Evolutionary conservation across 495 filamentous ascomycete genomes (phyloP), one percentile per base, ranked within the genome.

Genomic region (Aspergillus wentii): DNA sequence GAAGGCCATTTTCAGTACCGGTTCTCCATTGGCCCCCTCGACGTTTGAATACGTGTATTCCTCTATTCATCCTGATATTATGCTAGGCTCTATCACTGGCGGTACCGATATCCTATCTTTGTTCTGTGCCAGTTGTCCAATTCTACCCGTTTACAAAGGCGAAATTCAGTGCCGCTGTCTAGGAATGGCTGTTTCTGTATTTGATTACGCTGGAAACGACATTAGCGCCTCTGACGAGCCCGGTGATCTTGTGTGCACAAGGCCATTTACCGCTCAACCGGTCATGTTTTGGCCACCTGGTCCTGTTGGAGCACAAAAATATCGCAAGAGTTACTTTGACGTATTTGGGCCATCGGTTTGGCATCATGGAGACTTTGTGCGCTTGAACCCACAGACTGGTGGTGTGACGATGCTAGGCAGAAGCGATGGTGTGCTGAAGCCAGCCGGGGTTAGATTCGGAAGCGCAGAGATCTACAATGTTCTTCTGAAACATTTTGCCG

Each of bases 331-430:
- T 48, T 98, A 98, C 59, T 98, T 98, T 48, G 85, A 90, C 38
- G 74, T 76, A 9, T 95, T 95, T 50, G 71, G 68, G 6, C 55
- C 64, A 10, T 49, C 69, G 1, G 64, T 94, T 17, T 97, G 91
- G 92, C 88, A 95, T 57, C 92, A 98, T 54, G 92, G 92, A 3
- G 92, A 98, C 56, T 96, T 95, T 51, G 76, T 95, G 10, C 76
- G 83, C 17, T 69, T 95, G 47, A 80, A 86, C 49, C 75, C 78
- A 0, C 44, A 69, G 13, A 91, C 86, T 0, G 82, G 86, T 8
- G 89, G 88, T 0, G 57, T 95, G 37, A 61, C 82, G 28, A 92
- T 96, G 88, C 69, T 95, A 0, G 89, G 89, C 26, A 77, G 89
- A 34, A 90, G 88, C 15, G 89, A 96, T 51, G 89, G 89, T 4